Evolutionary conservation across 2,329 filamentous ascomycete species (phyloP), one percentile per base, ranked within the genome.

Genomic region (Penicillium sp.): DNA sequence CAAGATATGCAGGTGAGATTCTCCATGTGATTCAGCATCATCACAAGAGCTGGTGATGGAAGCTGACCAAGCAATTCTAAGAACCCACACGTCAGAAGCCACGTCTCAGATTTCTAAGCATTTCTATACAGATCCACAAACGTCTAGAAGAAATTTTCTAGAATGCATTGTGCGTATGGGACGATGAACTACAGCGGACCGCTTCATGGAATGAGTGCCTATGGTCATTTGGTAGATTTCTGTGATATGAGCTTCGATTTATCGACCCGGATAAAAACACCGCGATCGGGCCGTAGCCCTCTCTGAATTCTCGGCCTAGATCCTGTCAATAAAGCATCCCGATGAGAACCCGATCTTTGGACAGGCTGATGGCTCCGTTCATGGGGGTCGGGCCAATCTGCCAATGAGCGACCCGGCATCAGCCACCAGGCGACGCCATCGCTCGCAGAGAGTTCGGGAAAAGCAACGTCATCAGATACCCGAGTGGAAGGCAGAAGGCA

Each of bases 1-100:
- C 68, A 0, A 62, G 41, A 79, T 71, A 48, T 75, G 77, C 40
- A 76, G 66, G 1, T 72, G 71, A n/a, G 76, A 63, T 32, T 65
- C 54, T 49, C 41, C 28, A 64, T 46, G 35, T 63, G 52, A 40
- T 54, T 40, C 65, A 67, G 58, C 55, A 73, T 57, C 1, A 64
- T n/a, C n/a, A n/a, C n/a, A n/a, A 31, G 29, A 31, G 29, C 3
- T 31, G 29, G n/a, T 3, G n/a, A 31, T 31, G 29, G 27, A n/a
- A n/a, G n/a, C n/a, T 14, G 6, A n/a, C 8, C 6, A 7, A n/a
- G 13, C 29, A n/a, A 31, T 31, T n/a, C 1, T 6, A n/a, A 31
- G 29, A 31, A 31, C 14, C n/a, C 29, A 6, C 14, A 7, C 4
- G n/a, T 9, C n/a, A n/a, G 29, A 31, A 7, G 29, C 29, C n/a